Conservation (phyloP, 108 stramenopile genomes). For the Fragilariopsis cylindrus region DNA sequence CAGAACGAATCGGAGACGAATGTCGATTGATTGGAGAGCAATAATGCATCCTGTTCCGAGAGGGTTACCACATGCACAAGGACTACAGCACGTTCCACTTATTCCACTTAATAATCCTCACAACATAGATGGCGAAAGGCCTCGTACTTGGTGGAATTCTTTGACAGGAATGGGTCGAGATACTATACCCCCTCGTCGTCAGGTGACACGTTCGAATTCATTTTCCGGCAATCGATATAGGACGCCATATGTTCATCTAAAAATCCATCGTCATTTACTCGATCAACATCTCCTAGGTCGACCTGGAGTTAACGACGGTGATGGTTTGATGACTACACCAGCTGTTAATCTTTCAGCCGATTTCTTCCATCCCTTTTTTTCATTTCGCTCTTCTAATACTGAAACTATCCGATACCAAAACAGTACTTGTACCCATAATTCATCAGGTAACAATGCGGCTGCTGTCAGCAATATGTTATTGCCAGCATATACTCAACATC, state of each 20-base stretch:
- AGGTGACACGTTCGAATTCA: constrained; percentile 26
- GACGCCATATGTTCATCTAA: constrained; percentile 48
- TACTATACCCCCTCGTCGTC: neutral
- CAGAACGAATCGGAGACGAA: constrained; percentile 17
- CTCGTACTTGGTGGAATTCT: neutral
- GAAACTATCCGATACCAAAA: neutral
- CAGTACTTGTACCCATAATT: neutral
- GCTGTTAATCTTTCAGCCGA: constrained; percentile 64
- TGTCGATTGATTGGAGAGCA: constrained; percentile 2
- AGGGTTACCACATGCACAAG: constrained; percentile 2
- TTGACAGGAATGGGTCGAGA: neutral
- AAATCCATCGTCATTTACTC: constrained; percentile 73
- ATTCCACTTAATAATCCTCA: neutral
- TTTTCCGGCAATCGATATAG: constrained; percentile 19
- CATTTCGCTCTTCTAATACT: constrained; percentile 1
- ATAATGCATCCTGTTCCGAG: neutral
- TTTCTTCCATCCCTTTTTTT: constrained; percentile 75
- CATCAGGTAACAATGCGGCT: neutral
- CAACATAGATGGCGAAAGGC: neutral
- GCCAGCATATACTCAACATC: constrained; percentile 1
- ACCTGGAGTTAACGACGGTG: constrained; percentile 48
- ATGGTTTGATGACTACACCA: constrained; percentile 51
- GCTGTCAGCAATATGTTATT: neutral
- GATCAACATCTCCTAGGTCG: constrained; percentile 70
- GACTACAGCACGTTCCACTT: neutral